Conservation (phyloP, 441 rosid genomes). For the Gossypium armourianum region DNA sequence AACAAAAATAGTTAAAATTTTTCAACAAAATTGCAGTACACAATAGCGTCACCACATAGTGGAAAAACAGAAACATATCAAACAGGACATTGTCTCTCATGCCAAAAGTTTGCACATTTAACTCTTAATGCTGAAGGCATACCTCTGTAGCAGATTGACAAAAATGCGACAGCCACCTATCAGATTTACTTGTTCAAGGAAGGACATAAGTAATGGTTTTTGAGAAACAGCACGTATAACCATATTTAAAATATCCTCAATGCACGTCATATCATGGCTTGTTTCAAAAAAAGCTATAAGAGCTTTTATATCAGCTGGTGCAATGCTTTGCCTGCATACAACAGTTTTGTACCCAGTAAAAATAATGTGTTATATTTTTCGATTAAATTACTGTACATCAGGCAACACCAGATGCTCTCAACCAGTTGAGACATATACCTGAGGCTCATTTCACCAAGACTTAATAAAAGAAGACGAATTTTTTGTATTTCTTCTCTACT, state of each 20-base stretch:
- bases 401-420: neutral
- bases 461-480: constrained; percentile 85
- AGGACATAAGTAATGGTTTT: constrained; percentile 57
- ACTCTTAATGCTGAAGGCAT: constrained; percentile 17
- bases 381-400: constrained; percentile 10
- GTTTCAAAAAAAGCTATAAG: constrained; percentile 76
- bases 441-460: constrained; percentile 98
- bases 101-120: constrained; percentile 7
- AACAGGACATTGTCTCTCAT: neutral
- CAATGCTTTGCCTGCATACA: constrained; percentile 64
- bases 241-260: constrained; percentile 93
- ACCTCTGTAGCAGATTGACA: constrained; percentile 90
- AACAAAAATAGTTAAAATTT: neutral
- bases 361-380: constrained; percentile 8
- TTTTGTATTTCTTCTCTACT: constrained; percentile 73
- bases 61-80: neutral
- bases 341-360: neutral
- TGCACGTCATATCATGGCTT: constrained; percentile 80
- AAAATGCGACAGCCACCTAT: constrained; percentile 80
- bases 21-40: neutral
- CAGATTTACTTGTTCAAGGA: constrained; percentile 78
- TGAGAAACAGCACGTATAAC: constrained; percentile 82
- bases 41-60: neutral
- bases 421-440: constrained; percentile 34
- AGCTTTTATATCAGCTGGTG: constrained; percentile 58